Evolutionary conservation across 495 filamentous ascomycete genomes (phyloP), one percentile per base, ranked within the genome.

Genomic region (Aspergillus heteromorphus): DNA sequence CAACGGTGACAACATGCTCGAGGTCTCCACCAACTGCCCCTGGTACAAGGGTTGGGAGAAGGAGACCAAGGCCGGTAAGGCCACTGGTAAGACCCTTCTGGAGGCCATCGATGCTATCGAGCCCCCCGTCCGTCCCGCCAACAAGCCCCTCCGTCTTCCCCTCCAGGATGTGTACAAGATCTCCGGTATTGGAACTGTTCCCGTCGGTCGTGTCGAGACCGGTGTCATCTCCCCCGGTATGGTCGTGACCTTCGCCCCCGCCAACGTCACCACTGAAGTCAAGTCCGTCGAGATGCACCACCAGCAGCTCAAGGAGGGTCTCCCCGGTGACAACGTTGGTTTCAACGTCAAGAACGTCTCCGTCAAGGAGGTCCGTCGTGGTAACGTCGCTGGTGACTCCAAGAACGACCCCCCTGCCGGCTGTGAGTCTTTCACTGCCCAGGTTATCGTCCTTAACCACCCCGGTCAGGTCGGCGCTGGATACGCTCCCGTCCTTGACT

Each of bases 291-390:
- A 98, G 83, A 98, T 98, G 93, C 92, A 97, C 83, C 93, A 98
- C 89, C 92, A 97, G 82, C 92, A 96, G 87, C 91, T 98, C 71
- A 72, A 78, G 67, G 89, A 95, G 83, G 93, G 93, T 89, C 67
- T 90, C 60, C 95, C 93, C 64, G 93, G 93, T 81, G 93, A 98
- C 86, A 98, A 98, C 81, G 93, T 98, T 72, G 93, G 93, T 66
- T 98, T 98, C 91, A 98, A 98, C 87, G 95, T 98, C 80, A 96
- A 97, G 92, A 98, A 98, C 93, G 93, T 98, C 67, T 97, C 93
- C 73, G 95, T 98, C 80, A 98, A 98, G 89, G 93, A 98, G 76
- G 95, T 98, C 72, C 93, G 93, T 79, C 93, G 93, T 92, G 93
- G 93, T 75, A 98, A 97, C 84, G 95, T 98, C 71, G 89, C 90